Conservation (phyloP, 1,284 basidiomycete species). For the Rhizoctonia solani region DNA sequence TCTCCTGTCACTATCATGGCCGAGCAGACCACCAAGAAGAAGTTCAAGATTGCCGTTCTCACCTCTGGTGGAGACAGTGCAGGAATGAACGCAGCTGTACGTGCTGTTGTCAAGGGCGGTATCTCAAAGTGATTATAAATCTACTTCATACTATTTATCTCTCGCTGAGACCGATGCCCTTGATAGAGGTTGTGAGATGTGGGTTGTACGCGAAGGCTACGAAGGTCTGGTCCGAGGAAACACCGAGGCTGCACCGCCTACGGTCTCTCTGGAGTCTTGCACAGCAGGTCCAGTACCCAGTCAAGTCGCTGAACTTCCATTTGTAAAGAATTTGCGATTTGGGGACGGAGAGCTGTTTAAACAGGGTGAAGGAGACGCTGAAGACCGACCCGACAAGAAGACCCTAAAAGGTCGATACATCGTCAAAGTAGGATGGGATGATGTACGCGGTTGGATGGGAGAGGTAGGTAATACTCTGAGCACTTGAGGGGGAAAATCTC, state of each 20-base stretch:
- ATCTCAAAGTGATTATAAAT: conserved; percentile 87
- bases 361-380: conserved; percentile 85
- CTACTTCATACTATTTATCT: not conserved
- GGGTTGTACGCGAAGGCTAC: conserved; percentile 95
- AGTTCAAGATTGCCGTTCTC: conserved; percentile 87
- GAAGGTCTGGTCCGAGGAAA: conserved; percentile 81
- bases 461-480: conserved; percentile 58
- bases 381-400: conserved; percentile 56
- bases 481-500: too few relatives aligned
- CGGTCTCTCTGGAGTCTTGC: conserved; percentile 34
- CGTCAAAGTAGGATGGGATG: conserved; percentile 97
- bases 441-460: conserved; percentile 93
- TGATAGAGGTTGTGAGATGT: conserved; percentile 85
- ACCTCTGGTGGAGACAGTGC: conserved; percentile 98
- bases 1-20: not conserved
- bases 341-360: conserved; percentile 89
- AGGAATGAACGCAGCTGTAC: conserved; percentile 95
- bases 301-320: conserved; percentile 41
- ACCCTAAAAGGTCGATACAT: conserved; percentile 91
- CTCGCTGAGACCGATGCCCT: conserved; percentile 42
- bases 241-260: conserved; percentile 42
- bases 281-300: conserved; percentile 30
- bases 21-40: conserved; percentile 41
- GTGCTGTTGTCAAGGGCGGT: conserved; percentile 85
- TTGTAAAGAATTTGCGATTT: conserved; percentile 77